Evolutionary conservation across 108 stramenopile genomes (phyloP).

Genomic region (Epithemia pelagica): DNA sequence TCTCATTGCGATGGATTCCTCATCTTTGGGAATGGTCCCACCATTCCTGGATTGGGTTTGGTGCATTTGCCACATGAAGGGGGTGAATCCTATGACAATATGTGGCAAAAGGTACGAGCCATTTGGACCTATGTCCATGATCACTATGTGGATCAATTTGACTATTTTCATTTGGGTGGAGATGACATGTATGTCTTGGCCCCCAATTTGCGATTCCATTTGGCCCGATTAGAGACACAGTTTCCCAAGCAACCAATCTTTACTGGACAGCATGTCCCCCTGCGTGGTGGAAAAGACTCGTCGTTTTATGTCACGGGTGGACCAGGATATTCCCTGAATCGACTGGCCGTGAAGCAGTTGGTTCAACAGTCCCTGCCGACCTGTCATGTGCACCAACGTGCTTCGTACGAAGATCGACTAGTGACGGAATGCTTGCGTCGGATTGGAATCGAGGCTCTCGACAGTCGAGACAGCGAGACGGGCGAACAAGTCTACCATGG

Average conservation of each 20-base stretch:
- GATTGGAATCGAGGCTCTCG: conserved; percentile 17
- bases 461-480: conserved; percentile 16
- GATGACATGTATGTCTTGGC: conserved; percentile 60
- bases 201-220: conserved; percentile 19
- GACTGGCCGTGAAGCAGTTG: conserved; percentile 18
- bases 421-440: conserved; percentile 22
- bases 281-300: not conserved
- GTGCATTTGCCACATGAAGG: conserved; percentile 65
- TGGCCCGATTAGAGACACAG: not conserved
- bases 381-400: conserved; percentile 6
- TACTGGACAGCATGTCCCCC: not conserved
- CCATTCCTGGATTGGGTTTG: conserved; percentile 36
- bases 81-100: conserved; percentile 63
- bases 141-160: conserved; percentile 67
- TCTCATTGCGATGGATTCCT: conserved; percentile 81
- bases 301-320: conserved; percentile 24
- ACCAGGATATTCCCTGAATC: conserved; percentile 40
- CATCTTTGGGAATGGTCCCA: conserved; percentile 45
- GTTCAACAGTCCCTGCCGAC: conserved; percentile 8
- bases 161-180: conserved; percentile 68
- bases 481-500: conserved; percentile 31
- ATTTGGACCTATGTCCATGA: conserved; percentile 68
- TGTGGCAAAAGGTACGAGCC: conserved; percentile 85
- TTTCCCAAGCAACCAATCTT: conserved; percentile 9
- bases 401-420: conserved; percentile 27